Evolutionary conservation across 352 stramenopile genomes (phyloP).

Genomic region (Nannochloropsis limnetica): DNA sequence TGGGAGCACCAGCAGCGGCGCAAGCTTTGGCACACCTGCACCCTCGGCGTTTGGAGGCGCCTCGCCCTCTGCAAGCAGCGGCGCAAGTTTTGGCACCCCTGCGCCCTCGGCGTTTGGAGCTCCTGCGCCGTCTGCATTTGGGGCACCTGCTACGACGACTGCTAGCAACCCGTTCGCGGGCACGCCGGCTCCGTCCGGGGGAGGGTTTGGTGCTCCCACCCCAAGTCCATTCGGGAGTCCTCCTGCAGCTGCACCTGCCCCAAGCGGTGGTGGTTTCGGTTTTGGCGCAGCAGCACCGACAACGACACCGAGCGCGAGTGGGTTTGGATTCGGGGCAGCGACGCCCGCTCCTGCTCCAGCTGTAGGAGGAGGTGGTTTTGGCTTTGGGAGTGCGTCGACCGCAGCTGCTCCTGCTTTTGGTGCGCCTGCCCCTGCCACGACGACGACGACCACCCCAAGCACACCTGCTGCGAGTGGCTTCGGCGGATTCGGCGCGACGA

Average conservation of each 20-base stretch:
- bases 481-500: neutral
- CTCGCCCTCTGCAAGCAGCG: neutral
- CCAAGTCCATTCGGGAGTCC: neutral
- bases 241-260: neutral
- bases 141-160: neutral
- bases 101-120: neutral
- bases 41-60: neutral
- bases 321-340: neutral
- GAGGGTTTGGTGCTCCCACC: neutral
- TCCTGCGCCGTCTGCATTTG: neutral
- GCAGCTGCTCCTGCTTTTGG: neutral
- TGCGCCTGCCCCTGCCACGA: neutral
- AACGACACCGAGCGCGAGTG: neutral
- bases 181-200: neutral
- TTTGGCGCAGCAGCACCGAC: neutral
- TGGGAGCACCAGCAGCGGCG: neutral
- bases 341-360: neutral
- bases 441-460: neutral
- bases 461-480: neutral
- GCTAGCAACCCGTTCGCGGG: neutral
- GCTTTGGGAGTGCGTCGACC: neutral
- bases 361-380: neutral
- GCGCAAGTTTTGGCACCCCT: neutral
- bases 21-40: neutral
- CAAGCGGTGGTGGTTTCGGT: neutral